Evolutionary conservation across 306 rosid species (phyloP), one percentile per base, ranked within the genome.

Genomic region (Acacia melanoxylon): DNA sequence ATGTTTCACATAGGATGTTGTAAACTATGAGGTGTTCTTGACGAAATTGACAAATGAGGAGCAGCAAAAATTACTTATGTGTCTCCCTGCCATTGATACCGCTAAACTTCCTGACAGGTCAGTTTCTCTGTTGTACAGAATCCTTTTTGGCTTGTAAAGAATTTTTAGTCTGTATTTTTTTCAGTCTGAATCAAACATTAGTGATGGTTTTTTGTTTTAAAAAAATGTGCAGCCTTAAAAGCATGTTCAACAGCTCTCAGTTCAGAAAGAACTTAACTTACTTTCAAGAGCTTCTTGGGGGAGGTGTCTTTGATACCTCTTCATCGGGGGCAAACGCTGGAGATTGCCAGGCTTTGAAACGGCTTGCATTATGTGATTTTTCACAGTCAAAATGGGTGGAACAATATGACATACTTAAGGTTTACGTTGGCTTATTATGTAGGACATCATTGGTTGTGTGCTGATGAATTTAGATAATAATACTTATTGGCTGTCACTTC

Each of bases 21-120:
- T 92, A 78, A 91, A 92, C 86, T 91, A 69, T 69, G 99, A 90
- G 87, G 97, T 84, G 85, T 96, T 96, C 69, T 84, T 33, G 33
- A 91, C 89, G 80, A 90, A 89, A 80, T 80, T 96, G 91, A 93
- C 99, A 76, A 76, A 71, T 85, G 99, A 93, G 83, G 99, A 96
- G 87, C 97, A 92, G 84, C 90, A 92, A 72, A 88, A 92, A 78
- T 83, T 96, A 77, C 88, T 91, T 87, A 89, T 90, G 82, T 89
- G 84, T 85, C 93, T 96, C 79, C 89, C 99, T 68, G 85, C 85
- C 74, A 91, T 83, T 70, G 99, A 96, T 92, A 82, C 85, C 1
- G 79, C 82, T 27, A 79, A 89, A 69, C 78, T 82, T 89, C 93
- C 94, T 4, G 91, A 91, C 52, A 90, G 97, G 98, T 93, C 81